Percentiles rank a stretch among this genome's conserved stretches.
phyloP scores from a whole-genome alignment of 1,139 yeast species.

The Hemisphaericaspora xylofermentans region DNA sequence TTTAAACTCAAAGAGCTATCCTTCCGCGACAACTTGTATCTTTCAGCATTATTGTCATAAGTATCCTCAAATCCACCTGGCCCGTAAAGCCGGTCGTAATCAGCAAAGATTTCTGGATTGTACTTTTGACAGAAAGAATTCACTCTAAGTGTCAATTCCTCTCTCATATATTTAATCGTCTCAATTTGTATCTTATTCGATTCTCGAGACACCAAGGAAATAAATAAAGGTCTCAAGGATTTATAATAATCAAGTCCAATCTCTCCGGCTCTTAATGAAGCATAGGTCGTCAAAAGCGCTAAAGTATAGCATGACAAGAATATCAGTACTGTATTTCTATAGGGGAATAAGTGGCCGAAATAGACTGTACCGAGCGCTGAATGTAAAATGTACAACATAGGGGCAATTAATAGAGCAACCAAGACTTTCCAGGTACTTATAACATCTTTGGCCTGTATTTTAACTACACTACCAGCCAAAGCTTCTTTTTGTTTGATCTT shows the following conservation, averaged over 20 bases:
- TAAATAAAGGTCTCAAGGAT: constrained; percentile 38
- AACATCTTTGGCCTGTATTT: constrained; percentile 47
- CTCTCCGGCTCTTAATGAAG: constrained; percentile 44
- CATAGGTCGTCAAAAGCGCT: constrained; percentile 43
- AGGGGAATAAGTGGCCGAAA: constrained; percentile 20
- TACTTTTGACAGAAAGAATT: constrained; percentile 66
- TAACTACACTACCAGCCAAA: constrained; percentile 42
- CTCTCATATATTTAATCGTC: constrained; percentile 55
- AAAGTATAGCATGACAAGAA: constrained; percentile 36
- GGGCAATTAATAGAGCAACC: constrained; percentile 46
- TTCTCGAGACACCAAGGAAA: constrained; percentile 44
- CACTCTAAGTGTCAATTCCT: constrained; percentile 55
- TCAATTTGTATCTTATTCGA: constrained; percentile 39
- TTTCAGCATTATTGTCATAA: constrained; percentile 15
- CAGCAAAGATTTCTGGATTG: constrained; percentile 81
- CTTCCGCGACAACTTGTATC: constrained; percentile 6
- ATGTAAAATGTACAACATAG: constrained; percentile 41
- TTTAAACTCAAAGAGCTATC: constrained; percentile 13
- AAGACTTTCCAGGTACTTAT: constrained; percentile 48
- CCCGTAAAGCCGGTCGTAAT: constrained; percentile 39
- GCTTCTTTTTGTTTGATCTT: constrained; percentile 41
- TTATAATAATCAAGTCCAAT: constrained; percentile 42
- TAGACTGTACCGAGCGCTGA: constrained; percentile 37
- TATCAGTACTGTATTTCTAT: constrained; percentile 14
- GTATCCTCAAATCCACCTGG: constrained; percentile 14